A percentile compares a stretch with the other conserved stretches of the same genome.
These are phyloP conservation scores for Aurinia saxatilis DNA, from an alignment of 345 rosid genomes.

Conservation along the genomic window DNA sequence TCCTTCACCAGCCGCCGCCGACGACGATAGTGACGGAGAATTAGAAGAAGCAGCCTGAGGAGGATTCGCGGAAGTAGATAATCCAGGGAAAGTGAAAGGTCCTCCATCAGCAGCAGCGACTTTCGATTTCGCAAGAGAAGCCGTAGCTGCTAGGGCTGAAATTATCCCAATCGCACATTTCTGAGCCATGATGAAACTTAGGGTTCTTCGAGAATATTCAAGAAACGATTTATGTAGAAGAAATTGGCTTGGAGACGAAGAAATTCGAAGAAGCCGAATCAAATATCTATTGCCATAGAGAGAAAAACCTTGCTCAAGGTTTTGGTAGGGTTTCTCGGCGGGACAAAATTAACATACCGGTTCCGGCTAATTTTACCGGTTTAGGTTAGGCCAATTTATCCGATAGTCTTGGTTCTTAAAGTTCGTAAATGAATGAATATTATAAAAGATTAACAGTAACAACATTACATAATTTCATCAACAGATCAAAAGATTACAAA, in stretches of 20 bases:
- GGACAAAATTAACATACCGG: neutral
- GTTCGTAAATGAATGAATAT: neutral
- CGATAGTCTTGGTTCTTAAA: neutral
- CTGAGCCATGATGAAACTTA: constrained; percentile 45
- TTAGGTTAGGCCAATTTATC: constrained; percentile 1
- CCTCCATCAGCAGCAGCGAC: constrained; percentile 64
- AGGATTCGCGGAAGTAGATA: constrained; percentile 30
- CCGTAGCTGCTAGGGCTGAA: constrained; percentile 63
- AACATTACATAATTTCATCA: constrained; percentile 6
- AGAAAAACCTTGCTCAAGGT: constrained; percentile 27
- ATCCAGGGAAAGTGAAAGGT: constrained; percentile 44
- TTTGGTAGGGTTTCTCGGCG: constrained; percentile 50
- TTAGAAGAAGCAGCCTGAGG: constrained; percentile 1
- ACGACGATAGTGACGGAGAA: constrained; percentile 5
- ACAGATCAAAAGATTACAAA: constrained; percentile 21
- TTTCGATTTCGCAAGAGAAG: constrained; percentile 37
- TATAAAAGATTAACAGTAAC: neutral
- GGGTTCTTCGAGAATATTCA: neutral
- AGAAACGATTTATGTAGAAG: constrained; percentile 10
- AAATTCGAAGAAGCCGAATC: constrained; percentile 18
- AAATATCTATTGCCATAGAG: constrained; percentile 15
- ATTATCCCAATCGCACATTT: constrained; percentile 51
- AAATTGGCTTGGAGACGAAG: constrained; percentile 33
- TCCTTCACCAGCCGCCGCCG: constrained; percentile 14
- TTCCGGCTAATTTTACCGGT: constrained; percentile 1